Base-by-base conservation (phyloP, 768 basidiomycete genomes). In the Russula abietina region DNA sequence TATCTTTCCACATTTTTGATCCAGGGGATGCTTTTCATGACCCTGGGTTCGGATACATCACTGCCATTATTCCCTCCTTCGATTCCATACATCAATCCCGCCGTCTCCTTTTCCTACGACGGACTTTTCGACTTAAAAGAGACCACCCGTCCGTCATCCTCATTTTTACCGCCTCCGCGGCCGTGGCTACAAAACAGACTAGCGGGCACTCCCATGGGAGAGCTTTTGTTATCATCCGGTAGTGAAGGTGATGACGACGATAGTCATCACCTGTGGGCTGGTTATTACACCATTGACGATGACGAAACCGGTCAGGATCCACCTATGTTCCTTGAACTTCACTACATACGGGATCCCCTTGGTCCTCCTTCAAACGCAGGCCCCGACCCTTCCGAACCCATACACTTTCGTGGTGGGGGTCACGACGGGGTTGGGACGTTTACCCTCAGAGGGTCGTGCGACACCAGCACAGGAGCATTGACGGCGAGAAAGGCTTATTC, bases 321-420 rank as follows among this genome's bases (percentile, higher is more conserved):
- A 1, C 62, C 57, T 7, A 64, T 63, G 62, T 51, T 50, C 39
- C 48, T 64, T 41, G 32, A 55, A 16, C 17, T 64, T 24, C n/a
- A 17, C 11, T 16, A 30, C 4, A 3, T 17, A 39, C 38, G 17
- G 38, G 38, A 6, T 16, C 51, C 10, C 16, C 30, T 12, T 46
- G 11, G 10, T 24, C 24, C 14, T 45, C 24, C 48, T 38, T 48
- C 55, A 36, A 24, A 24, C 12, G 12, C 30, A 11, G 45, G 11
- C 11, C 1, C n/a, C 4, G n/a, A 22, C 22, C 22, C 10, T 22
- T 11, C 4, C 5, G 22, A 36, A 17, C 1, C 12, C 36, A 6
- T 55, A 17, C 22, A 41, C 7, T 55, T 64, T 9, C 24, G 6
- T 14, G 58, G 57, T 2, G 53, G 49, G 16, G 62, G 62, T 5